Base-by-base conservation (phyloP, 192 early-diverging fungal genomes). In the Coemansia biformis region DNA sequence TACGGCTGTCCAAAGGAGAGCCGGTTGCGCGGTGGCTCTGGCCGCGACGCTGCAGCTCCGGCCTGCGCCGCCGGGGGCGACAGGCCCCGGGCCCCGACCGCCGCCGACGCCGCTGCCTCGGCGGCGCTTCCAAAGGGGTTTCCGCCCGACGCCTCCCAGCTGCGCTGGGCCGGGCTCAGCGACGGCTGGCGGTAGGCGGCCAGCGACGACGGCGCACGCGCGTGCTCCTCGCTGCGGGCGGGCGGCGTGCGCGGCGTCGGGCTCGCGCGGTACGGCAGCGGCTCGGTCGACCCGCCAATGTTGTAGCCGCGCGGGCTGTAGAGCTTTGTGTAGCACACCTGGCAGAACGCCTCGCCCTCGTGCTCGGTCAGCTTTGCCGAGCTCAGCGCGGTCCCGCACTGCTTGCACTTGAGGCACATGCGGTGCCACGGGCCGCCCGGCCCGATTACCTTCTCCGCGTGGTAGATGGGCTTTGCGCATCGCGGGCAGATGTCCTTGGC, bases 391-490 rank as follows among this genome's bases (percentile, higher is more conserved):
- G 52, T 60, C 31, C 52, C 48, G 46, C 76, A 78, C 42, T 63
- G 52, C 36, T 59, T 72, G 65, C 76, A 78, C n/a, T 59, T 63
- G 39, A 78, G 60, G 48, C 76, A 78, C 15, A 45, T 41, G 18
- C 65, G 64, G 26, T 78, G 76, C 76, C 76, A 78, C 9, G 68
- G 51, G 3, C 76, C 76, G 16, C 62, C 58, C 0, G 76, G 76
- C 2, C 76, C 76, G 29, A 78, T 55, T 1, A 66, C 75, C 55
- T 78, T 68, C 31, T 78, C 76, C 10, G 76, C 76, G 26, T 71
- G 65, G 61, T 65, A 78, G 12, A 78, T 70, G 23, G 60, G 43
- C 40, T 65, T 67, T 21, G 37, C n/a, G 49, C 76, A 78, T 10
- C 69, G 57, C 10, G 68, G 76, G 37, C 76, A 78, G 13, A 57